phyloP scores from a whole-genome alignment of 805 yeast species.

The Spathaspora gorwiae region DNA sequence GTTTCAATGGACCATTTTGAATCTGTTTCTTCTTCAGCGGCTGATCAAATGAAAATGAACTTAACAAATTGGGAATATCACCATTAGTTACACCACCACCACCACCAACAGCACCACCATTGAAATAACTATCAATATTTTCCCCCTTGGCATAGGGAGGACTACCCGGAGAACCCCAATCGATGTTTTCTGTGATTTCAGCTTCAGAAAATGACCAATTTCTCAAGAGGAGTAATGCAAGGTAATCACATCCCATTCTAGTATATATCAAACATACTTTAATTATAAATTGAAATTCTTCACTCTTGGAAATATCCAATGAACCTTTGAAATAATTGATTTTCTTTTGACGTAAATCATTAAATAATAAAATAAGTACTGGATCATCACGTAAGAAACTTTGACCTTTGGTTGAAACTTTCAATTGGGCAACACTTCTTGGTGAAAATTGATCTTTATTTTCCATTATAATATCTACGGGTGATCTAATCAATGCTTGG shows the following conservation, averaged over 20 bases:
- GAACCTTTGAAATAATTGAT: constrained; percentile 49
- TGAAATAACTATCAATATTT: neutral
- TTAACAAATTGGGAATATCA: constrained; percentile 1
- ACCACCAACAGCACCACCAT: neutral
- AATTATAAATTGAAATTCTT: constrained; percentile 59
- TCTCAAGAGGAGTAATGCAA: constrained; percentile 57
- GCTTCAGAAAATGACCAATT: constrained; percentile 59
- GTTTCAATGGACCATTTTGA: neutral
- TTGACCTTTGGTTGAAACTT: constrained; percentile 10
- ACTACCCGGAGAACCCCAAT: constrained; percentile 2
- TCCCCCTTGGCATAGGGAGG: neutral
- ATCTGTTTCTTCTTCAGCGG: neutral
- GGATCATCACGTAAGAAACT: constrained; percentile 72
- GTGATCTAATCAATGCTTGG: constrained; percentile 60
- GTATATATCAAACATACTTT: constrained; percentile 65
- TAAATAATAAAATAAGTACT: constrained; percentile 63
- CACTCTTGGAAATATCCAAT: constrained; percentile 32
- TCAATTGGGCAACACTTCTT: constrained; percentile 10
- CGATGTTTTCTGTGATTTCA: constrained; percentile 1
- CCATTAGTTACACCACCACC: neutral
- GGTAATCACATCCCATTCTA: constrained; percentile 87
- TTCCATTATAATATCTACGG: constrained; percentile 28
- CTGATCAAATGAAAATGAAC: neutral
- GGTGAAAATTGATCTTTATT: constrained; percentile 14
- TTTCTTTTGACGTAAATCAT: constrained; percentile 52